Percentiles rank a stretch among this genome's conserved stretches.
These are phyloP conservation scores for Penicillium frequentans DNA, from an alignment of 2,329 filamentous ascomycete genomes.

Conservation along the genomic window DNA sequence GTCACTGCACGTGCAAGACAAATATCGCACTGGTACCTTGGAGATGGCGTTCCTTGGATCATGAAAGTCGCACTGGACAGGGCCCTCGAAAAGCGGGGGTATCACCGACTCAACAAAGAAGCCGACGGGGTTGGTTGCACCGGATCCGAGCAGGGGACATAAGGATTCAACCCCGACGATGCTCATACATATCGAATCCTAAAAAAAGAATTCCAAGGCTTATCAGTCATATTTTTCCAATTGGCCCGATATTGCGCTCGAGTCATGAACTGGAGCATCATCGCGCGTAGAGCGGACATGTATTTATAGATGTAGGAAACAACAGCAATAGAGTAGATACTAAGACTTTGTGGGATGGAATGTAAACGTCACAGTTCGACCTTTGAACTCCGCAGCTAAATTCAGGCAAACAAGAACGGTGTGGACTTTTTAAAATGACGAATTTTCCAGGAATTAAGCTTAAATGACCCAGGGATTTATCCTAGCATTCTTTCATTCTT, in stretches of 20 bases:
- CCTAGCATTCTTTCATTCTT: not conserved
- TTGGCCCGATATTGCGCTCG: not conserved
- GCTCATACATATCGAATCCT: not conserved
- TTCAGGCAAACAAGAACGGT: not conserved
- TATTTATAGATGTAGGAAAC: not conserved
- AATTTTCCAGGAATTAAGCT: not conserved
- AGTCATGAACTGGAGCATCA: not conserved
- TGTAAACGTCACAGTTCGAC: not conserved
- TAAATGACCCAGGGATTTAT: not conserved
- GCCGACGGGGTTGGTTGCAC: not conserved
- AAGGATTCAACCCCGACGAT: not conserved
- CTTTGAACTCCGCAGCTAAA: not conserved
- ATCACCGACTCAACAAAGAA: not conserved
- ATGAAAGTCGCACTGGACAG: not conserved
- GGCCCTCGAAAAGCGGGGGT: not conserved
- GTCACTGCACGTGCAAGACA: conserved; percentile 8
- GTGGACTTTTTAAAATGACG: not conserved
- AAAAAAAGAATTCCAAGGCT: not conserved
- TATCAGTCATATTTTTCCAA: not conserved
- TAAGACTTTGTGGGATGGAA: not conserved
- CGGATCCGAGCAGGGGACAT: not conserved
- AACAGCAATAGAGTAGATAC: not conserved
- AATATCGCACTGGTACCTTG: not conserved
- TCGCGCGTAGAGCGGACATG: not conserved
- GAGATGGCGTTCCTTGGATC: not conserved